A percentile compares a stretch with the other conserved stretches of the same genome.
phyloP scores from a whole-genome alignment of 805 yeast species.

The Yarrowia bubula region DNA sequence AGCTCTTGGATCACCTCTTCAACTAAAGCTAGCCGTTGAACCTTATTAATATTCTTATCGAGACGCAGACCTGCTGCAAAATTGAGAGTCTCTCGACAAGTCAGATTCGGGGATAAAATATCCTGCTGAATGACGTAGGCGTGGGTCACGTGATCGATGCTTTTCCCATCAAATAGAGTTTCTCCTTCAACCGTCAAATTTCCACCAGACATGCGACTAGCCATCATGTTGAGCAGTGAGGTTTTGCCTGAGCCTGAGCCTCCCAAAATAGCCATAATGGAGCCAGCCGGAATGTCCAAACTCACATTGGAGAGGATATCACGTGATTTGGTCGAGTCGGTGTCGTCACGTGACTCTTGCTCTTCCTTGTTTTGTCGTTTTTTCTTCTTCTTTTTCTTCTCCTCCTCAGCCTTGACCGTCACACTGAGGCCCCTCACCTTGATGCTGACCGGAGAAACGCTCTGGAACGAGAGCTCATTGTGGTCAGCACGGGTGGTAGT shows the following conservation, averaged over 20 bases:
- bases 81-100: slow-evolving; percentile 66
- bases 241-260: slow-evolving; percentile 90
- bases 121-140: slow-evolving; percentile 81
- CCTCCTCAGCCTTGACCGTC: not conserved
- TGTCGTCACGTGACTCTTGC: not conserved
- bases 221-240: slow-evolving; percentile 59
- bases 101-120: slow-evolving; percentile 63
- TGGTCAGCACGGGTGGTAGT: not conserved
- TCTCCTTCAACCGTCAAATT: slow-evolving; percentile 35
- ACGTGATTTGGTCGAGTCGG: too few species aligned
- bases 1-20: slow-evolving; percentile 60
- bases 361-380: not conserved
- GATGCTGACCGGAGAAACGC: slow-evolving; percentile 21
- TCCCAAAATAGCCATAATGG: slow-evolving; percentile 77
- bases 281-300: slow-evolving; percentile 57
- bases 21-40: slow-evolving; percentile 51
- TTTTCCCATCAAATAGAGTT: slow-evolving; percentile 35
- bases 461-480: slow-evolving; percentile 27
- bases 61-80: slow-evolving; percentile 72
- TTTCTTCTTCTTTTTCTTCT: slow-evolving; percentile 34
- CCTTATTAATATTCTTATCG: slow-evolving; percentile 46
- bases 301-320: slow-evolving; percentile 51
- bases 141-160: slow-evolving; percentile 10
- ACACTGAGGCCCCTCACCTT: not conserved
- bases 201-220: slow-evolving; percentile 35